Conservation (phyloP, 164 flowering plant species). For the Kalanchoe fedtschenkoi region DNA sequence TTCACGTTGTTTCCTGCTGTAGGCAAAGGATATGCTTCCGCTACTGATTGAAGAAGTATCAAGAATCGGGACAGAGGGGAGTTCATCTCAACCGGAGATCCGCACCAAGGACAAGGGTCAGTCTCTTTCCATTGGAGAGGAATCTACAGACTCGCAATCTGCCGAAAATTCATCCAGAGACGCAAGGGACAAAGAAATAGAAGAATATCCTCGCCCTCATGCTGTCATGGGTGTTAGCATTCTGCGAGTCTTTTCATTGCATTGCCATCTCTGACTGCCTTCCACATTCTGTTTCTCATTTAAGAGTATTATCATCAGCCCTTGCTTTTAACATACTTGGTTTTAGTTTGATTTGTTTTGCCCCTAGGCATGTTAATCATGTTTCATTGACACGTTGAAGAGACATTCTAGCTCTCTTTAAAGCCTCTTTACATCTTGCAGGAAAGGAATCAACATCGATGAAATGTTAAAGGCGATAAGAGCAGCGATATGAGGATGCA, state of each 20-base stretch:
- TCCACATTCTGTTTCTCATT: background rate
- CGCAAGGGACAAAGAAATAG: slow-evolving; percentile 47
- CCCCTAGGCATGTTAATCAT: background rate
- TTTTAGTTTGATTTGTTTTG: background rate
- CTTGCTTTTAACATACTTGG: background rate
- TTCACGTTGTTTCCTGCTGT: slow-evolving; percentile 5
- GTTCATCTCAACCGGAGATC: slow-evolving; percentile 18
- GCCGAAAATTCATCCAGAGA: no score
- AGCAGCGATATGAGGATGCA: slow-evolving; percentile 54
- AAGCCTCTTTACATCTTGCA: slow-evolving; percentile 24
- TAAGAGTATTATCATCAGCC: no score
- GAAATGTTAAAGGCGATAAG: slow-evolving; percentile 81
- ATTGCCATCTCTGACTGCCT: background rate
- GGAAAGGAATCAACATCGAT: slow-evolving; percentile 54
- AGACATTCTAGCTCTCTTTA: no score
- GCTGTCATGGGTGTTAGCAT: slow-evolving; percentile 90
- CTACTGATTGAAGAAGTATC: no score
- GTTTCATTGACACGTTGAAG: background rate
- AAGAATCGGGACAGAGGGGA: slow-evolving; percentile 40
- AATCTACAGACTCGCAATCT: no score
- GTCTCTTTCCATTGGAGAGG: slow-evolving; percentile 14
- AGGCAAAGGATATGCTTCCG: slow-evolving; percentile 49
- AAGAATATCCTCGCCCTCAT: slow-evolving; percentile 77
- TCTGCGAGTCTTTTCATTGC: slow-evolving; percentile 42
- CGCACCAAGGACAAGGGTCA: slow-evolving; percentile 15